Conservation (phyloP, 345 rosid species). For the Schrenkiella parvula region DNA sequence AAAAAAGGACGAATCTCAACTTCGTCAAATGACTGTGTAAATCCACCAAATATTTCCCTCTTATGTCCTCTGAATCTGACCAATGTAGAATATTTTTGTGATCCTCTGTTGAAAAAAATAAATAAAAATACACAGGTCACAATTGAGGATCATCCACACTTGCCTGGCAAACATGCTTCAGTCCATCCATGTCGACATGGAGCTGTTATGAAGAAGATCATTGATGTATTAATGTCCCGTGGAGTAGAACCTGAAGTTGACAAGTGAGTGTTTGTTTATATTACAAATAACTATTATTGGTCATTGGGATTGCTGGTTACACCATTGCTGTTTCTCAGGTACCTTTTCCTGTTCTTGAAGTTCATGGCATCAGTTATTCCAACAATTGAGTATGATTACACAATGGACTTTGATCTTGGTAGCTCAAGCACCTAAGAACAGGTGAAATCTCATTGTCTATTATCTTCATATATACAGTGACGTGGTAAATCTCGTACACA, state of each 20-base stretch:
- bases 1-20: background rate
- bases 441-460: slow-evolving; percentile 12
- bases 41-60: background rate
- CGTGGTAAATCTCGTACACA: slow-evolving; percentile 6
- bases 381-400: slow-evolving; percentile 91
- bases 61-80: background rate
- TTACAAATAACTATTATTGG: background rate
- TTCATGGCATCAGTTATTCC: slow-evolving; percentile 93
- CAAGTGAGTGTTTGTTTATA: slow-evolving; percentile 47
- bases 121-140: background rate
- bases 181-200: slow-evolving; percentile 99
- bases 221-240: slow-evolving; percentile 88
- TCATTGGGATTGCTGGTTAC: background rate
- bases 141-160: slow-evolving; percentile 96
- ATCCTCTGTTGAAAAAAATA: background rate
- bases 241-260: slow-evolving; percentile 99
- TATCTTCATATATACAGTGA: background rate
- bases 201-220: slow-evolving; percentile 98
- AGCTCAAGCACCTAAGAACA: slow-evolving; percentile 65
- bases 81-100: background rate
- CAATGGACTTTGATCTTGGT: slow-evolving; percentile 96
- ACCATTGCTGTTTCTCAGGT: slow-evolving; percentile 40
- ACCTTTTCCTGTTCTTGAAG: slow-evolving; percentile 87
- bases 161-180: slow-evolving; percentile 98
- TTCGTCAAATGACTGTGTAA: background rate